Conservation (phyloP, 2,329 filamentous ascomycete genomes). For the Pyrenochaeta sp. region DNA sequence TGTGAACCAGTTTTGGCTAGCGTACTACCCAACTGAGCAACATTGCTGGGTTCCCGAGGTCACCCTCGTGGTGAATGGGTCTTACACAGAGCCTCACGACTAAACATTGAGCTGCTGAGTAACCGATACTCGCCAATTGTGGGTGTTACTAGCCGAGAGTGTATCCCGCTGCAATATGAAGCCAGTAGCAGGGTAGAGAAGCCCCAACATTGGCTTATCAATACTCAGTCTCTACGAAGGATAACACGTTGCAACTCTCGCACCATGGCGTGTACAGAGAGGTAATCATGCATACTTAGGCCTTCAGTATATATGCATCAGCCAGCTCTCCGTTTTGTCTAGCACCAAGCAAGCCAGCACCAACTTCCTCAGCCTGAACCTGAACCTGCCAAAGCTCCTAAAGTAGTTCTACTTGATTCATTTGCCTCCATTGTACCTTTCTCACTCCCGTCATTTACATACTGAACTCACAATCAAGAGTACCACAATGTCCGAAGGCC, state of each 20-base stretch:
- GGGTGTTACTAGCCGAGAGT: background rate
- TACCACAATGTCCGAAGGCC: constrained; percentile 26
- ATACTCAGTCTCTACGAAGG: background rate
- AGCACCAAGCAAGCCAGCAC: too few relatives aligned
- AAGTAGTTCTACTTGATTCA: too few relatives aligned
- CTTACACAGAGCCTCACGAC: background rate
- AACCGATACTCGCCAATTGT: background rate
- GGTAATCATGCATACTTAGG: too few relatives aligned
- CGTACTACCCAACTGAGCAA: background rate
- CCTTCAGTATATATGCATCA: too few relatives aligned
- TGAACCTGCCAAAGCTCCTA: too few relatives aligned
- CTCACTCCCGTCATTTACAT: background rate
- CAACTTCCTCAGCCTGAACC: too few relatives aligned
- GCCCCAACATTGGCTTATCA: background rate
- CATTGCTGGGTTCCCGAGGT: background rate
- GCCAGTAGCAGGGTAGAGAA: background rate
- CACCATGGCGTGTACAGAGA: too few relatives aligned
- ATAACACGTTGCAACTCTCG: background rate
- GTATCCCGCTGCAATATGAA: background rate
- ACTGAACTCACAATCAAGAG: background rate
- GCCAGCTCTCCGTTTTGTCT: too few relatives aligned
- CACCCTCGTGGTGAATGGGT: background rate
- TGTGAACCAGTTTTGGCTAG: background rate
- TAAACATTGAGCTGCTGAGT: background rate
- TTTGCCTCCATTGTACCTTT: background rate